A percentile compares a stretch with the other conserved stretches of the same genome.
Evolutionary conservation across 2,329 filamentous ascomycete genomes (phyloP).

Genomic region (Calonectria hawksworthii): DNA sequence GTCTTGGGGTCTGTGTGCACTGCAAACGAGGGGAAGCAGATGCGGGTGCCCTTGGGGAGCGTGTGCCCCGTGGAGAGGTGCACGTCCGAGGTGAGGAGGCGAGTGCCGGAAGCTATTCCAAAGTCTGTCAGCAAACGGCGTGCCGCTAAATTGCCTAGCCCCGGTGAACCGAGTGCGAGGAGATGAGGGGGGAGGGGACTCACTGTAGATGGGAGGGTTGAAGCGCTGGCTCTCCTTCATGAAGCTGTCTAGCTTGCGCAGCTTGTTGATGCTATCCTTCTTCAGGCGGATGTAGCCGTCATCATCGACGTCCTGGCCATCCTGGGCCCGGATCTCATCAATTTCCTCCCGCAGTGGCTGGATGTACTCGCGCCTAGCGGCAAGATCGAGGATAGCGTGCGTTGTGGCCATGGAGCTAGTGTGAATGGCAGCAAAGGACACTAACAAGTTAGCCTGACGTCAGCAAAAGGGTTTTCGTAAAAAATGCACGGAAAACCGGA

Average conservation of each 20-base stretch:
- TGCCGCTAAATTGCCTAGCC: not conserved
- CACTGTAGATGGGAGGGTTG: constrained; percentile 38
- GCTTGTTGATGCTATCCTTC: constrained; percentile 25
- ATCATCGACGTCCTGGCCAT: constrained; percentile 22
- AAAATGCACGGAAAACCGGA: not conserved
- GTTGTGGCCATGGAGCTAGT: constrained; percentile 36
- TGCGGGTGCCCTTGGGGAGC: constrained; percentile 34
- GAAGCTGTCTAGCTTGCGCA: constrained; percentile 40
- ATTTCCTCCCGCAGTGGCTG: constrained; percentile 28
- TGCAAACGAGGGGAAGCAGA: constrained; percentile 36
- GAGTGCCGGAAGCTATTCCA: constrained; percentile 15
- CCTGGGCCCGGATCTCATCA: not conserved
- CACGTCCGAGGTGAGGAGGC: constrained; percentile 20
- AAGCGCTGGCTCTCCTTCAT: constrained; percentile 42
- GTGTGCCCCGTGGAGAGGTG: constrained; percentile 33
- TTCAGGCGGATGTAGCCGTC: constrained; percentile 20
- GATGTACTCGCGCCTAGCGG: constrained; percentile 31
- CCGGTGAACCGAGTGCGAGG: too few species aligned
- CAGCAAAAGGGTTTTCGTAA: not conserved
- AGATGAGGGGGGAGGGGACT: not conserved
- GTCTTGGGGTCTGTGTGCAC: constrained; percentile 29
- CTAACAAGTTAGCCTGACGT: not conserved
- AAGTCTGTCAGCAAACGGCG: not conserved
- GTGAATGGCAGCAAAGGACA: constrained; percentile 31
- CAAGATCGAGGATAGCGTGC: constrained; percentile 40